Conservation (phyloP, 169 alveolate genomes). For the Cryptosporidium muris region DNA sequence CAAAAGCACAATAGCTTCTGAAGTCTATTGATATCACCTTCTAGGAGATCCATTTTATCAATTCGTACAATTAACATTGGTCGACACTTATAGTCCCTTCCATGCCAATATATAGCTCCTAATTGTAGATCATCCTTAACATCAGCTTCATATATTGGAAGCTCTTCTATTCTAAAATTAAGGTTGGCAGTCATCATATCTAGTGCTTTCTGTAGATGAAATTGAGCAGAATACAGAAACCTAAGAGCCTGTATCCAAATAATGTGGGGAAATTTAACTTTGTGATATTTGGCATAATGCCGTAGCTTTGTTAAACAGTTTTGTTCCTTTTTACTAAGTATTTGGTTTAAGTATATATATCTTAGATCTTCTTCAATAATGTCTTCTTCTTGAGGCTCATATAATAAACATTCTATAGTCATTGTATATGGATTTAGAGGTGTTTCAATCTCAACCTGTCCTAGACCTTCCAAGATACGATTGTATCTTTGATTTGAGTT, state of each 20-base stretch:
- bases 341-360: slow-evolving; percentile 52
- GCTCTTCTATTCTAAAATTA: slow-evolving; percentile 44
- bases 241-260: slow-evolving; percentile 68
- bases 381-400: slow-evolving; percentile 31
- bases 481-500: neutral
- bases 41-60: slow-evolving; percentile 32
- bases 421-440: slow-evolving; percentile 40
- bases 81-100: slow-evolving; percentile 70
- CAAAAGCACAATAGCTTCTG: slow-evolving; percentile 68
- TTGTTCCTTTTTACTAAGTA: slow-evolving; percentile 53
- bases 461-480: neutral
- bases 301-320: slow-evolving; percentile 43
- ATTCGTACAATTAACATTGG: slow-evolving; percentile 68
- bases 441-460: slow-evolving; percentile 43
- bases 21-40: slow-evolving; percentile 58
- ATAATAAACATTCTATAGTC: slow-evolving; percentile 39
- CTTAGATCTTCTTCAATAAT: slow-evolving; percentile 59
- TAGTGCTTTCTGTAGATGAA: slow-evolving; percentile 47
- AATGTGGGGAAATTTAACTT: slow-evolving; percentile 33
- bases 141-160: slow-evolving; percentile 45
- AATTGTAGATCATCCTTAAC: slow-evolving; percentile 47
- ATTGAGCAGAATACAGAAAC: slow-evolving; percentile 50
- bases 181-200: slow-evolving; percentile 49
- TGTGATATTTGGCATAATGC: slow-evolving; percentile 34
- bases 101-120: slow-evolving; percentile 74